phyloP scores from a whole-genome alignment of 495 filamentous ascomycete genomes.

The Echria macrotheca region DNA sequence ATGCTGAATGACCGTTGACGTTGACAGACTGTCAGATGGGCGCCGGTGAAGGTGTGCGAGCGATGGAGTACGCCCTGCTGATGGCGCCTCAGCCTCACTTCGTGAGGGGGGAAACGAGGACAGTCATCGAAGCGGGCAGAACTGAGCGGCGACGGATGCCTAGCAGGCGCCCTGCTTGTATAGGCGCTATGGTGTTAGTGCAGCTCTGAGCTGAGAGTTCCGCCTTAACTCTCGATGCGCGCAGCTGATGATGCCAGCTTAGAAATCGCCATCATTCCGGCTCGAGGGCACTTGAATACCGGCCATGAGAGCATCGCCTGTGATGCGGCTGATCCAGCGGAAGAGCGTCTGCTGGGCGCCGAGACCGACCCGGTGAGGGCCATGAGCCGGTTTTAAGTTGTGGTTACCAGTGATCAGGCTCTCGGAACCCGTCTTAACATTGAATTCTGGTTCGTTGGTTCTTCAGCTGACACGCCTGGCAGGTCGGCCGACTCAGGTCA shows the following conservation, averaged over 20 bases:
- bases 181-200: constrained; percentile 11
- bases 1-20: constrained; percentile 26
- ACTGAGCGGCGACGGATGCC: constrained; percentile 17
- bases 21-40: constrained; percentile 32
- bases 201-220: neutral
- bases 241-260: constrained; percentile 13
- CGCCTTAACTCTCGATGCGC: constrained; percentile 5
- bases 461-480: neutral
- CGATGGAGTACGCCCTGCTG: constrained; percentile 27
- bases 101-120: constrained; percentile 19
- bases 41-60: constrained; percentile 21
- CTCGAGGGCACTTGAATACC: neutral
- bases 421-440: constrained; percentile 11
- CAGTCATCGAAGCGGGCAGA: constrained; percentile 31
- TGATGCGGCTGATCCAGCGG: constrained; percentile 5
- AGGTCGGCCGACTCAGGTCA: neutral
- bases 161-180: constrained; percentile 18
- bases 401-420: constrained; percentile 14
- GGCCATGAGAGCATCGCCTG: constrained; percentile 7
- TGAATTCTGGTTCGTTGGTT: neutral
- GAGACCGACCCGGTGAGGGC: constrained; percentile 3
- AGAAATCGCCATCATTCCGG: constrained; percentile 14
- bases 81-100: constrained; percentile 33
- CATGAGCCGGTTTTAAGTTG: constrained; percentile 5
- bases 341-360: constrained; percentile 4